phyloP scores from a whole-genome alignment of 1,139 yeast genomes.

The Saccharomyces hybrid region DNA sequence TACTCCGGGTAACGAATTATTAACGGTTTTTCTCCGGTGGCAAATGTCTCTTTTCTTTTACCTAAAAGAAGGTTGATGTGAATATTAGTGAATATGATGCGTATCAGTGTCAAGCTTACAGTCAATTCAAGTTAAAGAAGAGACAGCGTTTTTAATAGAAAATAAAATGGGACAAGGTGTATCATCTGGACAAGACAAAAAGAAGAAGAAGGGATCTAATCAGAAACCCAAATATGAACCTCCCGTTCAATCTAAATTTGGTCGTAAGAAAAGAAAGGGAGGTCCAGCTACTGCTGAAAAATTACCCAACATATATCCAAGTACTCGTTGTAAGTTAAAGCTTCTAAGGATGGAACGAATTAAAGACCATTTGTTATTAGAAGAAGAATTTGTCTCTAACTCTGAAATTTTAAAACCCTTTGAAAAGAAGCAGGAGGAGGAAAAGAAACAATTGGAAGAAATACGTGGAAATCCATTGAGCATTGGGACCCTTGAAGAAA shows the following conservation, averaged over 20 bases:
- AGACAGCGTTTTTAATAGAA: background rate
- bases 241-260: conserved; percentile 90
- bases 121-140: background rate
- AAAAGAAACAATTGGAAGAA: conserved; percentile 89
- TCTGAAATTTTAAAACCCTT: conserved; percentile 94
- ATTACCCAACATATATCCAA: conserved; percentile 84
- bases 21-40: background rate
- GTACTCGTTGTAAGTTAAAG: conserved; percentile 87
- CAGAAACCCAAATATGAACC: conserved; percentile 96
- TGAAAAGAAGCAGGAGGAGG: conserved; percentile 94
- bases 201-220: conserved; percentile 65
- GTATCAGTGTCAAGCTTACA: background rate
- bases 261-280: conserved; percentile 66
- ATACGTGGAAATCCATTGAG: conserved; percentile 96
- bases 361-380: conserved; percentile 88
- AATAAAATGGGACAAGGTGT: conserved; percentile 65
- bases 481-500: conserved; percentile 93
- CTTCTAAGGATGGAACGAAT: conserved; percentile 89
- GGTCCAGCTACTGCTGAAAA: conserved; percentile 87
- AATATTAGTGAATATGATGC: background rate
- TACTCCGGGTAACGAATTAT: background rate
- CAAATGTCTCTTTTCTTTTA: background rate
- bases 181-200: conserved; percentile 67
- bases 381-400: conserved; percentile 92
- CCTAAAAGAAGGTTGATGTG: background rate